Evolutionary conservation across 129 eudicot genomes (phyloP).

Genomic region (Pittosporum tobira): DNA sequence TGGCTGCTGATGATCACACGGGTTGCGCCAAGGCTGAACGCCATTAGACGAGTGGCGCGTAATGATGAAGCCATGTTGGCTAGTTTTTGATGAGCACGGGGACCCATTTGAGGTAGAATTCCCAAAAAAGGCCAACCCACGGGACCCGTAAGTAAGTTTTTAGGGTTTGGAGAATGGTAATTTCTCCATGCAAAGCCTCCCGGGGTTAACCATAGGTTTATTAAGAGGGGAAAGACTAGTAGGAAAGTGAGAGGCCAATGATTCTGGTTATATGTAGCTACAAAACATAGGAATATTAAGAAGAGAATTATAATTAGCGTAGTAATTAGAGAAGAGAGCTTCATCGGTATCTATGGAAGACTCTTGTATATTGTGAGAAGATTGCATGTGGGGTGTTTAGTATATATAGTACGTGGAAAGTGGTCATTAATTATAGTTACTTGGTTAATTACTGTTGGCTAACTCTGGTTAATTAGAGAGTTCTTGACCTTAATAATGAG

Average conservation of each 20-base stretch:
- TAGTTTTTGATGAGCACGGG: conserved; percentile 59
- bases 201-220: conserved; percentile 40
- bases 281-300: conserved; percentile 32
- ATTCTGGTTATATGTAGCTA: conserved; percentile 5
- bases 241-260: conserved; percentile 28
- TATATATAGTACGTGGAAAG: conserved; percentile 53
- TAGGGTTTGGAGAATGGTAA: conserved; percentile 24
- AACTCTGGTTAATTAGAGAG: conserved; percentile 32
- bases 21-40: conserved; percentile 58
- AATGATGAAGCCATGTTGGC: conserved; percentile 46
- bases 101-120: conserved; percentile 46
- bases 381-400: conserved; percentile 36
- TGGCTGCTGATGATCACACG: conserved; percentile 60
- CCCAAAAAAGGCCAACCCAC: conserved; percentile 61
- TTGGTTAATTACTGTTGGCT: conserved; percentile 14
- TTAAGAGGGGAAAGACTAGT: conserved; percentile 23
- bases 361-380: conserved; percentile 21
- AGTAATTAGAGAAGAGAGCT: conserved; percentile 18
- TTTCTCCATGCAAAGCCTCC: conserved; percentile 91
- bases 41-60: conserved; percentile 55
- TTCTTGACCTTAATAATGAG: background rate
- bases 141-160: conserved; percentile 46
- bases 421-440: no score
- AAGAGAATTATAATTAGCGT: conserved; percentile 7
- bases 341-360: conserved; percentile 20